These are phyloP conservation scores for Sporopachydermia lactativora DNA, from an alignment of 805 yeast genomes.

Conservation along the genomic window DNA sequence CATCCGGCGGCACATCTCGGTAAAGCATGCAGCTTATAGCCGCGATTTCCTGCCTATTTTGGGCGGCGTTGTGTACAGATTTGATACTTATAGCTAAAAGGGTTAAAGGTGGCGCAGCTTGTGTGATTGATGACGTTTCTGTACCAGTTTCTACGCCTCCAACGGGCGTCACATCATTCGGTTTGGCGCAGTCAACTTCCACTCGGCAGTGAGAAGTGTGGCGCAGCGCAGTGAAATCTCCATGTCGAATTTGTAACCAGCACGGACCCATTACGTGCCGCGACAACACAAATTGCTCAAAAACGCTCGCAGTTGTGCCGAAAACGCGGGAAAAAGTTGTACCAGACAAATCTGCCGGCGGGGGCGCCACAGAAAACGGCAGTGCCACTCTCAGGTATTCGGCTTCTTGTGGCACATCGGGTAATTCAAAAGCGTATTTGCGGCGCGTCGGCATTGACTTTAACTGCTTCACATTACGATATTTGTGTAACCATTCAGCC, in stretches of 20 bases:
- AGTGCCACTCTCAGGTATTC: slow-evolving; percentile 68
- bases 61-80: slow-evolving; percentile 60
- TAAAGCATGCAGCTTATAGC: slow-evolving; percentile 68
- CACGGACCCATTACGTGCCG: slow-evolving; percentile 93
- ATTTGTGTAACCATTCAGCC: slow-evolving; percentile 44
- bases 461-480: slow-evolving; percentile 45
- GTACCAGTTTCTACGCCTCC: slow-evolving; percentile 16
- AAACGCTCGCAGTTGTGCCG: slow-evolving; percentile 59
- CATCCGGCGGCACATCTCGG: slow-evolving; percentile 57
- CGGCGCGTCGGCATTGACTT: slow-evolving; percentile 57
- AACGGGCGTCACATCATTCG: slow-evolving; percentile 34
- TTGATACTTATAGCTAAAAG: slow-evolving; percentile 67
- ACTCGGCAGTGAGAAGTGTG: slow-evolving; percentile 70
- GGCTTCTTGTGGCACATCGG: slow-evolving; percentile 63
- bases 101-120: slow-evolving; percentile 52
- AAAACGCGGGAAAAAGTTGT: slow-evolving; percentile 66
- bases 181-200: slow-evolving; percentile 46
- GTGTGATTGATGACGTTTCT: slow-evolving; percentile 21
- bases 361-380: slow-evolving; percentile 36
- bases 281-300: slow-evolving; percentile 77
- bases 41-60: slow-evolving; percentile 74
- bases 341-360: slow-evolving; percentile 58
- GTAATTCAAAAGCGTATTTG: slow-evolving; percentile 82
- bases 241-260: slow-evolving; percentile 68
- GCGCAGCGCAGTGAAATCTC: slow-evolving; percentile 41